These are phyloP conservation scores for Psilocybe cyanescens DNA, from an alignment of 768 basidiomycete species.

Conservation along the genomic window DNA sequence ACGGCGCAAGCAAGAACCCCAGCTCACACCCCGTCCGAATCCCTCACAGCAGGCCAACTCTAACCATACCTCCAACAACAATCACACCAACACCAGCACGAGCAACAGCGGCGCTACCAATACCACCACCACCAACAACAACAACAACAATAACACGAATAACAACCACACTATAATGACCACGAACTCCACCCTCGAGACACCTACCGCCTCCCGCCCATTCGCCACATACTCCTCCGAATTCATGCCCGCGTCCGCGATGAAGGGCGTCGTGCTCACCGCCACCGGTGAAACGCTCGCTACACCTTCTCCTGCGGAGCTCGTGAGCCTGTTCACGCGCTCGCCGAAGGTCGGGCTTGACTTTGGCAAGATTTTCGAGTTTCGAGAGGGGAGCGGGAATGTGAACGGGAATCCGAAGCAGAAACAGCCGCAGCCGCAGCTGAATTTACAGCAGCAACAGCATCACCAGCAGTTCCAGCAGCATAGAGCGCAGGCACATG, in stretches of 20 bases:
- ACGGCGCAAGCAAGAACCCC: slow-evolving; percentile 20
- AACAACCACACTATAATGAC: neutral
- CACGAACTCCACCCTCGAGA: slow-evolving; percentile 41
- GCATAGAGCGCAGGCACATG: no score
- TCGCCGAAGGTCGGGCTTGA: slow-evolving; percentile 75
- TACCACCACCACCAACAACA: slow-evolving; percentile 8
- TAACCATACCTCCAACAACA: slow-evolving; percentile 4
- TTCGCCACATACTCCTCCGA: slow-evolving; percentile 28
- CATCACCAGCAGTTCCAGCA: no score
- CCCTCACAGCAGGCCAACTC: slow-evolving; percentile 23
- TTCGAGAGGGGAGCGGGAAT: slow-evolving; percentile 38
- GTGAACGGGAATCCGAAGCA: neutral
- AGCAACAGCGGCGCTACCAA: neutral
- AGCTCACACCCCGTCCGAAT: slow-evolving; percentile 33
- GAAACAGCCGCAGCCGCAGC: neutral
- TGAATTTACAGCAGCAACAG: neutral
- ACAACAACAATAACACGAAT: neutral
- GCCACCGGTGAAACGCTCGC: slow-evolving; percentile 74
- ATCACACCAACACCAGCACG: neutral
- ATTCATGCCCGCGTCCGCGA: slow-evolving; percentile 51
- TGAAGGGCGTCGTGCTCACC: slow-evolving; percentile 82
- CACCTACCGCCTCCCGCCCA: slow-evolving; percentile 42
- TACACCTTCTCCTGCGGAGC: slow-evolving; percentile 71
- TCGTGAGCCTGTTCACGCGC: slow-evolving; percentile 62
- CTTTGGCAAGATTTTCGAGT: slow-evolving; percentile 81